These are phyloP conservation scores for Apiospora rasikravindrae DNA, from an alignment of 2,329 filamentous ascomycete species.

Conservation along the genomic window DNA sequence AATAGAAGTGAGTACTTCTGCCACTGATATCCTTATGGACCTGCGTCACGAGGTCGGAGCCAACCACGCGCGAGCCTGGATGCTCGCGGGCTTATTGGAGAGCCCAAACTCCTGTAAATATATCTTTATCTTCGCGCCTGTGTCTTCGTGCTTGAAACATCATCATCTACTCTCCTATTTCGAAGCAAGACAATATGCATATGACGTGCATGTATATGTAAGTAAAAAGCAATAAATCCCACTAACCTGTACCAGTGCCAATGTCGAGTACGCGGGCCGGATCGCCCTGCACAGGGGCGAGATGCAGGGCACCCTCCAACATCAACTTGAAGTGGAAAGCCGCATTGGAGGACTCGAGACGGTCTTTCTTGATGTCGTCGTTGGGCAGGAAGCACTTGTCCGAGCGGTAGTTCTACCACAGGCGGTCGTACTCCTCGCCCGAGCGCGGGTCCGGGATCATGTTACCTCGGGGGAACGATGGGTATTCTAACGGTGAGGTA, in stretches of 20 bases:
- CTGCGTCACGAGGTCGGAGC: slow-evolving; percentile 20
- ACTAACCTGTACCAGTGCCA: slow-evolving; percentile 3
- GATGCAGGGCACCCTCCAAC: slow-evolving; percentile 11
- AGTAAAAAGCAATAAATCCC: too few species aligned
- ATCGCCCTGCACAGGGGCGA: not conserved
- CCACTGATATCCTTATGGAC: slow-evolving; percentile 15
- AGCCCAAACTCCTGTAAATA: slow-evolving; percentile 19
- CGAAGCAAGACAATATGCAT: too few species aligned
- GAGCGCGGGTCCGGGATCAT: not conserved
- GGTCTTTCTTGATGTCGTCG: slow-evolving; percentile 22
- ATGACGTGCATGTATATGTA: too few species aligned
- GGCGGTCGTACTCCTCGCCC: not conserved
- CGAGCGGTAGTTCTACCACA: slow-evolving; percentile 5
- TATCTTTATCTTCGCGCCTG: not conserved
- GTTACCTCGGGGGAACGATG: not conserved
- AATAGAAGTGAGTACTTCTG: not conserved
- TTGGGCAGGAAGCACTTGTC: slow-evolving; percentile 21
- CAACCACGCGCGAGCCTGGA: slow-evolving; percentile 19
- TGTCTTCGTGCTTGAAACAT: not conserved
- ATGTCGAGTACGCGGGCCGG: slow-evolving; percentile 17
- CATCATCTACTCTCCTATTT: too few species aligned
- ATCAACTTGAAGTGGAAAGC: slow-evolving; percentile 5
- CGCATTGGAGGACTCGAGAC: slow-evolving; percentile 20
- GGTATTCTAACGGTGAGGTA: not conserved
- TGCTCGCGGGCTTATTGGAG: slow-evolving; percentile 18